A percentile compares a stretch with the other conserved stretches of the same genome.
These are phyloP conservation scores for Sordariomycetes sp. DNA, from an alignment of 2,329 filamentous ascomycete species.

Conservation along the genomic window DNA sequence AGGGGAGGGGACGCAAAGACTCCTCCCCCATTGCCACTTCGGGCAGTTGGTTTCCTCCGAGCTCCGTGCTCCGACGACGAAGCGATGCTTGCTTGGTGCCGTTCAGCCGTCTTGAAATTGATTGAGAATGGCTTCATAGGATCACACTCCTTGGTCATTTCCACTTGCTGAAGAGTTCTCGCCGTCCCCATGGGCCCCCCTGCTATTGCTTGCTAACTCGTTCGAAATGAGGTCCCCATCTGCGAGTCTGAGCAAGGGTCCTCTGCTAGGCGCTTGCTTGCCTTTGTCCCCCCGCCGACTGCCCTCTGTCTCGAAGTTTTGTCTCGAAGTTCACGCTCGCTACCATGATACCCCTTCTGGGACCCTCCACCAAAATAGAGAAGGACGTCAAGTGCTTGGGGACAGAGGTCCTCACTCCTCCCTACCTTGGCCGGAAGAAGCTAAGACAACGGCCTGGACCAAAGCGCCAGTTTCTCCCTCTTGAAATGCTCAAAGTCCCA, in stretches of 20 bases:
- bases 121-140: no score
- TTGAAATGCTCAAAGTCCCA: slow-evolving; percentile 87
- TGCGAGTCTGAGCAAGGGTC: no score
- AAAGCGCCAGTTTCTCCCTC: slow-evolving; percentile 53
- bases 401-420: no score
- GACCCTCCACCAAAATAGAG: background rate
- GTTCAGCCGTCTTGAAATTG: no score
- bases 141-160: no score
- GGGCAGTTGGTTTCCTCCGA: no score
- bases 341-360: background rate
- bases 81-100: no score
- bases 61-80: no score
- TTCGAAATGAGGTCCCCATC: background rate
- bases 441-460: slow-evolving; percentile 28
- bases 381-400: background rate
- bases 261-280: background rate
- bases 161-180: background rate
- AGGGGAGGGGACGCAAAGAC: no score
- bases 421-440: background rate
- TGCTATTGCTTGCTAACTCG: background rate
- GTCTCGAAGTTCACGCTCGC: background rate
- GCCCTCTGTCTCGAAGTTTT: background rate
- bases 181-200: background rate
- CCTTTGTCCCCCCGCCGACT: background rate
- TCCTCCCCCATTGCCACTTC: no score